A percentile compares a stretch with the other conserved stretches of the same genome.
Conservation (phyloP, 1,284 basidiomycete species). For the Cystobasidiaceae sp. region DNA sequence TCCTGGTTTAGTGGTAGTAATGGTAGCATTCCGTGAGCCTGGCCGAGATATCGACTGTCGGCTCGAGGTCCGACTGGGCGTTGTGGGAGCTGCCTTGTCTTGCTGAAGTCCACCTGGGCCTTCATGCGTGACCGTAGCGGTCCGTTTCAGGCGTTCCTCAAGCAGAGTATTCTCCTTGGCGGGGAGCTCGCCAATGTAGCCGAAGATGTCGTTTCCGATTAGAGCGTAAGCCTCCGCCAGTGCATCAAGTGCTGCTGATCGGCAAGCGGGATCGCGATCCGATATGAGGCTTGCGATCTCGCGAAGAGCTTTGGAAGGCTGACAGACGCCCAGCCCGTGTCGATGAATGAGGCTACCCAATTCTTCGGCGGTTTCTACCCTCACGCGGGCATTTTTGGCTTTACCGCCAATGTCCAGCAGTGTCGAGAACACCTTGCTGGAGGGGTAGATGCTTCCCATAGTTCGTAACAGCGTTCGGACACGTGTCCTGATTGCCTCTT, state of each 20-base stretch:
- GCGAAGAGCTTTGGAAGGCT: conserved; percentile 69
- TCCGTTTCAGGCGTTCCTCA: conserved; percentile 79
- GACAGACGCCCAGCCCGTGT: conserved; percentile 75
- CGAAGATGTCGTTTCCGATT: conserved; percentile 80
- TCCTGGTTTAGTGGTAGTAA: not conserved
- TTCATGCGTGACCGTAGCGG: conserved; percentile 44
- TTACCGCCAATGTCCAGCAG: conserved; percentile 78
- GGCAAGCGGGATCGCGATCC: conserved; percentile 78
- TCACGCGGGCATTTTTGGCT: conserved; percentile 82
- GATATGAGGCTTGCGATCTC: conserved; percentile 72
- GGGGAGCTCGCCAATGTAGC: conserved; percentile 66
- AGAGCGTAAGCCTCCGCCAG: conserved; percentile 79
- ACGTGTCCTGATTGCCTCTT: conserved; percentile 49
- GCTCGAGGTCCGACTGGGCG: not conserved
- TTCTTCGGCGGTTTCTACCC: conserved; percentile 79
- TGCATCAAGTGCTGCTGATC: conserved; percentile 71
- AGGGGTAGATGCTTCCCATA: conserved; percentile 66
- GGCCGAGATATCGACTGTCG: not conserved
- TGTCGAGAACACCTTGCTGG: conserved; percentile 80
- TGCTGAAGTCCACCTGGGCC: too few relatives aligned
- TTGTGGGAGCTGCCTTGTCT: too few relatives aligned
- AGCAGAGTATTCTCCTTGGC: conserved; percentile 85
- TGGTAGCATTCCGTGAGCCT: not conserved
- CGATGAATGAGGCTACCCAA: conserved; percentile 69
- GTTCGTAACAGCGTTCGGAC: conserved; percentile 52